These are phyloP conservation scores for Hippophae rhamnoides DNA, from an alignment of 306 rosid genomes.

Conservation along the genomic window DNA sequence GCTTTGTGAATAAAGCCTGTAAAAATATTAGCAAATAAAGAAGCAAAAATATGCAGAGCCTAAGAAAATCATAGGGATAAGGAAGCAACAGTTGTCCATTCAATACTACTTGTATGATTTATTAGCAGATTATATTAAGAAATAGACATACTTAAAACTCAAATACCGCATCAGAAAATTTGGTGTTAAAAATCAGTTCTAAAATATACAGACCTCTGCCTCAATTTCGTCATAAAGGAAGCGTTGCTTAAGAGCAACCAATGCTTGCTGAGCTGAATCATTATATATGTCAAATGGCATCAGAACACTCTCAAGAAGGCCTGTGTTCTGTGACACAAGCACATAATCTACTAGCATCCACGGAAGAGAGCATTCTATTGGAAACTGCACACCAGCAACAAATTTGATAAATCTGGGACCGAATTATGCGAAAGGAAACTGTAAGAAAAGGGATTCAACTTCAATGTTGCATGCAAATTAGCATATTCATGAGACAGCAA, in stretches of 20 bases:
- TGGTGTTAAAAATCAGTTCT: not conserved
- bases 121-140: not conserved
- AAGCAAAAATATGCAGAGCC: too few relatives aligned
- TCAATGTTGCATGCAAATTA: too few relatives aligned
- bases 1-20: conserved; percentile 3
- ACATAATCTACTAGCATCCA: conserved; percentile 97
- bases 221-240: conserved; percentile 96
- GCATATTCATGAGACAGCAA: too few relatives aligned
- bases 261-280: conserved; percentile 93
- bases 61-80: too few relatives aligned
- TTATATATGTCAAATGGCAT: conserved; percentile 92
- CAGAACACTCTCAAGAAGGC: conserved; percentile 84
- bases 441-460: not conserved
- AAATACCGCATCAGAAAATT: not conserved
- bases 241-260: conserved; percentile 84
- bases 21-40: not conserved
- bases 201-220: conserved; percentile 60
- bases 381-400: conserved; percentile 53
- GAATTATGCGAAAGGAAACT: not conserved
- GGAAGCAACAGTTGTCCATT: too few relatives aligned
- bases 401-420: conserved; percentile 8
- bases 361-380: conserved; percentile 94
- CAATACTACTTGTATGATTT: not conserved
- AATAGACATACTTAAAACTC: not conserved
- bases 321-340: conserved; percentile 77